A percentile compares a stretch with the other conserved stretches of the same genome.
Evolutionary conservation across 805 yeast genomes (phyloP).

Genomic region (Wickerhamomyces mucosus): DNA sequence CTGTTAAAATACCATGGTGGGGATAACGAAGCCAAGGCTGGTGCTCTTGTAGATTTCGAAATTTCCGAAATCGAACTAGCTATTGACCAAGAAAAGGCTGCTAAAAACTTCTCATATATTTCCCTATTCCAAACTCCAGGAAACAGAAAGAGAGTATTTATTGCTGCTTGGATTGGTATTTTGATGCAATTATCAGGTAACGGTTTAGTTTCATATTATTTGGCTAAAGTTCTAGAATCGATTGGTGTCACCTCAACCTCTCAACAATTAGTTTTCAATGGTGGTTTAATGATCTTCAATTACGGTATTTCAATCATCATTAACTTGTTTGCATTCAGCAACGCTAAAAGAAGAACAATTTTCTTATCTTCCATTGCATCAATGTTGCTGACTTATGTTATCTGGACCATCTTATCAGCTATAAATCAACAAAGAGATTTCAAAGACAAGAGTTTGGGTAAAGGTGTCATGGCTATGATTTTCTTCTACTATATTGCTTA

Average conservation of each 20-base stretch:
- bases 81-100: slow-evolving; percentile 30
- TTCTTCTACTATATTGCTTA: slow-evolving; percentile 35
- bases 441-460: slow-evolving; percentile 29
- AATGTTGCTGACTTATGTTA: slow-evolving; percentile 29
- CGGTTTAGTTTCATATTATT: slow-evolving; percentile 42
- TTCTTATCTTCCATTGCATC: slow-evolving; percentile 26
- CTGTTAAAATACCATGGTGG: slow-evolving; percentile 32
- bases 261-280: slow-evolving; percentile 40
- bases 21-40: slow-evolving; percentile 18
- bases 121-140: slow-evolving; percentile 30
- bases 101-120: slow-evolving; percentile 24
- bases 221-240: slow-evolving; percentile 38
- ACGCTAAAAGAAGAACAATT: slow-evolving; percentile 27
- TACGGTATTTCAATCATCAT: slow-evolving; percentile 25
- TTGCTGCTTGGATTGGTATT: slow-evolving; percentile 24
- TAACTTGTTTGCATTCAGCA: slow-evolving; percentile 21
- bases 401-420: slow-evolving; percentile 40
- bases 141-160: slow-evolving; percentile 33
- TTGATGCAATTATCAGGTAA: slow-evolving; percentile 41
- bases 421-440: slow-evolving; percentile 32
- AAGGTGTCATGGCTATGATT: slow-evolving; percentile 42
- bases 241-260: slow-evolving; percentile 42
- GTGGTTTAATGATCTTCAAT: slow-evolving; percentile 39
- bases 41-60: slow-evolving; percentile 27
- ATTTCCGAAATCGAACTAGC: slow-evolving; percentile 31